These are phyloP conservation scores for Kodamaea suecica DNA, from an alignment of 1,139 yeast species.

Conservation along the genomic window DNA sequence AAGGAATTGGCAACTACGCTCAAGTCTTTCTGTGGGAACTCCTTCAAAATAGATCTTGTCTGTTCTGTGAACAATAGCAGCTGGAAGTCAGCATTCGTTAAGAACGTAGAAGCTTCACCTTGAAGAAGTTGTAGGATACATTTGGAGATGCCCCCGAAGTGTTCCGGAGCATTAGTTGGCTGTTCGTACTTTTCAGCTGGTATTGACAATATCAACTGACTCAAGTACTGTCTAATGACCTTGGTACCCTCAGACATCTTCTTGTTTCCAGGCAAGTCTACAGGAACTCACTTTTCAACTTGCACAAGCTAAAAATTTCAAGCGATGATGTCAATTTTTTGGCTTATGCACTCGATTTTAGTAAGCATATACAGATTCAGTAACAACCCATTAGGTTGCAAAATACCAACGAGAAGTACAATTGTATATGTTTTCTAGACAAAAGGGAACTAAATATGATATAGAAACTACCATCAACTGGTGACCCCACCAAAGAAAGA, in stretches of 20 bases:
- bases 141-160: constrained; percentile 9
- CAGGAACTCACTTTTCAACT: constrained; percentile 3
- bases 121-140: constrained; percentile 18
- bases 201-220: constrained; percentile 27
- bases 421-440: too few relatives aligned
- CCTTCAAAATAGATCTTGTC: constrained; percentile 7
- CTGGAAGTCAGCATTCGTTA: constrained; percentile 14
- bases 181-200: constrained; percentile 21
- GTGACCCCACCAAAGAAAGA: constrained; percentile 27
- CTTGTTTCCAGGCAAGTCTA: too few relatives aligned
- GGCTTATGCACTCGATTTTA: too few relatives aligned
- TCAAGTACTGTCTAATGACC: constrained; percentile 18
- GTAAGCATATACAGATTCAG: too few relatives aligned
- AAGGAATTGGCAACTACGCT: constrained; percentile 19
- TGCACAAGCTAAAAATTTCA: constrained; percentile 3
- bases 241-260: constrained; percentile 7
- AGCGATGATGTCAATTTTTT: too few relatives aligned
- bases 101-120: constrained; percentile 27
- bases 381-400: too few relatives aligned
- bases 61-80: constrained; percentile 8
- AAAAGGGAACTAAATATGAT: too few relatives aligned
- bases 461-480: too few relatives aligned
- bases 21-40: constrained; percentile 20
- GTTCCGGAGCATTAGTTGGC: constrained; percentile 10
- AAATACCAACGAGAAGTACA: too few relatives aligned